These are phyloP conservation scores for Diaporthe caulivora DNA, from an alignment of 2,329 filamentous ascomycete species.

Conservation along the genomic window DNA sequence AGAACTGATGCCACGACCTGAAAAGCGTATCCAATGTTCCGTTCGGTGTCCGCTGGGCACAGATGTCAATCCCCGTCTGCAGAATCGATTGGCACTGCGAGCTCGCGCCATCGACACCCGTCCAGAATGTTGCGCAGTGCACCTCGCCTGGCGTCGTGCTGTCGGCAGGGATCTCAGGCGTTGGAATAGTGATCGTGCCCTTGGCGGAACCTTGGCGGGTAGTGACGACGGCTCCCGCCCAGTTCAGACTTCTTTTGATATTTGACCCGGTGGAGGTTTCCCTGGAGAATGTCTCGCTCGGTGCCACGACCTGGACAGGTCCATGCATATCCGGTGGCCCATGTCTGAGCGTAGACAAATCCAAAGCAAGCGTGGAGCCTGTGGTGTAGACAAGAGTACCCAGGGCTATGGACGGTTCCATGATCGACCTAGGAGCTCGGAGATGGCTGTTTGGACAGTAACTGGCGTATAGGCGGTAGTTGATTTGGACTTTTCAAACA, in stretches of 20 bases:
- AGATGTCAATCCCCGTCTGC: neutral
- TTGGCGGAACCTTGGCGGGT: neutral
- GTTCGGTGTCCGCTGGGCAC: neutral
- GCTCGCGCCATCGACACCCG: neutral
- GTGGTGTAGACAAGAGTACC: neutral
- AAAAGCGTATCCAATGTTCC: constrained; percentile 5
- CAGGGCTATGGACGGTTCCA: neutral
- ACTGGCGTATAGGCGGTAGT: too few species aligned
- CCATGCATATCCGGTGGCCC: neutral
- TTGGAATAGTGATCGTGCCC: neutral
- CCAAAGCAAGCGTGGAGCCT: neutral
- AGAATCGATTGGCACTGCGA: neutral
- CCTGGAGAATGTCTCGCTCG: neutral
- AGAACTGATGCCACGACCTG: constrained; percentile 12
- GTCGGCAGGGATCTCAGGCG: constrained; percentile 1
- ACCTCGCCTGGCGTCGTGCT: neutral
- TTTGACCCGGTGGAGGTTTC: neutral
- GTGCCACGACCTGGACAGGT: neutral
- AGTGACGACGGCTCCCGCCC: neutral
- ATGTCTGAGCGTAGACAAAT: neutral
- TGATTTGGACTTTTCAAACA: too few species aligned
- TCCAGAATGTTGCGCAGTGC: constrained; percentile 15
- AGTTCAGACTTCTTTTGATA: constrained; percentile 10
- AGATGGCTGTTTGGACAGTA: too few species aligned
- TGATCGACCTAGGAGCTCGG: neutral